phyloP scores from a whole-genome alignment of 164 flowering plant species.

The Liquidambar formosana region DNA sequence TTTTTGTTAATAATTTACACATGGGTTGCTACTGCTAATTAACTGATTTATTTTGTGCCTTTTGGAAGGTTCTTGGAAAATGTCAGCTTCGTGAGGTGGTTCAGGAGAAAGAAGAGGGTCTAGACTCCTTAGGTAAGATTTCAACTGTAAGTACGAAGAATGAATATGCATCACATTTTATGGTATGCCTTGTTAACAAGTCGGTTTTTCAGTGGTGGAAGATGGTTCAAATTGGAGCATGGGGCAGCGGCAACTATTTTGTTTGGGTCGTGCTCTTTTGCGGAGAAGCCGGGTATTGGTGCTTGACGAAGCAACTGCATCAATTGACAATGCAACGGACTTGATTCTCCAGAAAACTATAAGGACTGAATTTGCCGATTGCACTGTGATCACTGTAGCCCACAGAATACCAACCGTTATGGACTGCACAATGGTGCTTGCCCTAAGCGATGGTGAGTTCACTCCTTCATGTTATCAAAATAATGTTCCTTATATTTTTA shows the following conservation, averaged over 20 bases:
- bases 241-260: constrained; percentile 58
- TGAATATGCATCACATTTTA: background rate
- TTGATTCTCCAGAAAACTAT: constrained; percentile 41
- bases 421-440: constrained; percentile 52
- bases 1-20: no score
- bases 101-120: constrained; percentile 30
- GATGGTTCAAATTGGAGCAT: constrained; percentile 69
- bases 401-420: constrained; percentile 30
- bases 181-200: background rate
- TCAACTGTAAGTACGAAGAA: background rate
- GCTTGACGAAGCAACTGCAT: constrained; percentile 69
- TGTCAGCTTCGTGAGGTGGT: constrained; percentile 49
- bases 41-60: background rate
- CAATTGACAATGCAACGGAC: constrained; percentile 57
- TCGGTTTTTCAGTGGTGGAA: constrained; percentile 31
- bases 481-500: no score
- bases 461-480: no score
- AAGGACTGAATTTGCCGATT: constrained; percentile 26
- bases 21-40: background rate
- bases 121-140: constrained; percentile 38
- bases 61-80: constrained; percentile 32
- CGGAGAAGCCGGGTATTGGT: constrained; percentile 50
- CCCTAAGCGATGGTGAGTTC: constrained; percentile 53
- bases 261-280: constrained; percentile 50
- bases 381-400: constrained; percentile 32